Base-by-base conservation (phyloP, 345 rosid genomes). In the Lumnitzera racemosa region DNA sequence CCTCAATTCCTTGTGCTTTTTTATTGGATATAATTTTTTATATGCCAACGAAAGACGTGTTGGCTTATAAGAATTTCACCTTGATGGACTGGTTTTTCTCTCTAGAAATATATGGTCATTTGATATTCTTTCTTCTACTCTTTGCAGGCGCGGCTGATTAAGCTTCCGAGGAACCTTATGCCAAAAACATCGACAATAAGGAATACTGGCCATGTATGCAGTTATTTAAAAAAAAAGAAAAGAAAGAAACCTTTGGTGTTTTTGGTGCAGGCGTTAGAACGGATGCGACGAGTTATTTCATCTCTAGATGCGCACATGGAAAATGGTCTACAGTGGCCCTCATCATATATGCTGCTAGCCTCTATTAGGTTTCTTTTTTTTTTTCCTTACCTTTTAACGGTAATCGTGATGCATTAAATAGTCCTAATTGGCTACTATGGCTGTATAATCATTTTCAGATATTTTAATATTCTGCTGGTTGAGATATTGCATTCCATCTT, bases 291-390 rank as follows among this genome's bases (percentile, higher is more conserved):
- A 51, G 92, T 79, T 70, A 76, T 91, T 66, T 81, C 94, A 48
- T 68, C 89, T 54, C 62, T 91, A 48, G 96, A 91, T 76, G 96
- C 91, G 12, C 84, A 89, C 60, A 73, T 85, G 74, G 98, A 91
- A 74, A 70, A 62, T 49, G 89, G 92, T 70, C 71, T 87, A 53
- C 80, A 76, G 43, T 86, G 96, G 96, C 86, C 58, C 16, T 50
- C 16, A 53, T 48, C 17, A 12, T 46, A 11, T 41, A 48, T 47
- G 36, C 55, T 4, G 1, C 11, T 36, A 36, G 11, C 11, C 11
- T 36, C 43, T 36, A 9, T 36, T 9, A 36, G 20, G 20, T 20
- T 20, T 20, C 7, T 36, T 36, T 56, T 51, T 23, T 11, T 8
- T 56, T 51, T 23, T 11, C 3, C n/a, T 58, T 4, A 51, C 0